A percentile compares a stretch with the other conserved stretches of the same genome.
Evolutionary conservation across 108 stramenopile species (phyloP).

Genomic region (Pseudonitzschia multiseries): DNA sequence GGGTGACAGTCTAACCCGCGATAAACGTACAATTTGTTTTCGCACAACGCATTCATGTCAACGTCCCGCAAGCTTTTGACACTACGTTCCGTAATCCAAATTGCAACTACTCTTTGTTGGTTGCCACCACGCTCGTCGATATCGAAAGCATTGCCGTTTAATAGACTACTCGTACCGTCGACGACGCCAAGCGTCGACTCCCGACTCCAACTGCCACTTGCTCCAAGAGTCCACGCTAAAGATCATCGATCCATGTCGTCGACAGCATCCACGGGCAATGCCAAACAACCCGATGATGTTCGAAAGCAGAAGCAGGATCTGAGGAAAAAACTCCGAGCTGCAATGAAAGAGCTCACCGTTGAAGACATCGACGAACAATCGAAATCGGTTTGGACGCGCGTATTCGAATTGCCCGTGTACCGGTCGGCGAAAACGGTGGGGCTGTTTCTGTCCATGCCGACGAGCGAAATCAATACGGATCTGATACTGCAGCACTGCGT

Average conservation of each 20-base stretch:
- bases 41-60: not conserved
- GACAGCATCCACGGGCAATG: not conserved
- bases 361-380: conserved; percentile 51
- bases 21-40: no score
- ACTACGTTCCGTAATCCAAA: not conserved
- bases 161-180: not conserved
- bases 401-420: conserved; percentile 66
- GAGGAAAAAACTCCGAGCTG: conserved; percentile 59
- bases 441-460: conserved; percentile 87
- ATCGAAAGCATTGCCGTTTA: not conserved
- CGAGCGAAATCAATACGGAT: conserved; percentile 80
- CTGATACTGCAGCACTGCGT: conserved; percentile 43
- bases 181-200: not conserved
- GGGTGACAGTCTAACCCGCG: no score
- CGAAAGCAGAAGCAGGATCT: conserved; percentile 40
- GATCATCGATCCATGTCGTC: conserved; percentile 14
- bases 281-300: not conserved
- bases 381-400: conserved; percentile 53
- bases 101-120: not conserved
- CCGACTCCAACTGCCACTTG: not conserved
- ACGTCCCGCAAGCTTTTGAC: not conserved
- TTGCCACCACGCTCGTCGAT: not conserved
- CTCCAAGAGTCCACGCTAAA: not conserved
- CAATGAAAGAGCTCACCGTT: conserved; percentile 32
- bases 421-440: conserved; percentile 68